phyloP scores from a whole-genome alignment of 495 filamentous ascomycete genomes.

The Xylaria telfairii region DNA sequence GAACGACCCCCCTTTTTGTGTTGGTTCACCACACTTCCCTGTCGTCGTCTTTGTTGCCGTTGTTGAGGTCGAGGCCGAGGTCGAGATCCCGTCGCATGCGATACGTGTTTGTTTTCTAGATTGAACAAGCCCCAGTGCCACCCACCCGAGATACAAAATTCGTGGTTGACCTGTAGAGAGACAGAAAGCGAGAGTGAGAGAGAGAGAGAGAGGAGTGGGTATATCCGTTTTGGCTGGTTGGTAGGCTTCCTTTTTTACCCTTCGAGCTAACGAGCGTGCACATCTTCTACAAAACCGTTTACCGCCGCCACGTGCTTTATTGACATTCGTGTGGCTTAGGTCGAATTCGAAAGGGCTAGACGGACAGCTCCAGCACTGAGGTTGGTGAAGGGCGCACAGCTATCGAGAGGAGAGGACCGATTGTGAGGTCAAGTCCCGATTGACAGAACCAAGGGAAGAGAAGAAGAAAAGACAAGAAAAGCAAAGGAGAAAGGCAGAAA shows the following conservation, averaged over 20 bases:
- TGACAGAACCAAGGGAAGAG: background rate
- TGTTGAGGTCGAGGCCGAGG: background rate
- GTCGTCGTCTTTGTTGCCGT: background rate
- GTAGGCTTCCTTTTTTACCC: background rate
- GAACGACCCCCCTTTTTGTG: slow-evolving; percentile 2
- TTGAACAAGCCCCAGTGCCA: background rate
- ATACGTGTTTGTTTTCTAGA: background rate
- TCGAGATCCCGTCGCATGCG: slow-evolving; percentile 7
- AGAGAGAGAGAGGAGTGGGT: slow-evolving; percentile 10
- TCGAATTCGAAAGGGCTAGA: slow-evolving; percentile 7
- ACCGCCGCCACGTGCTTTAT: slow-evolving; percentile 10
- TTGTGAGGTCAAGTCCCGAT: background rate
- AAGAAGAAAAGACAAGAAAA: background rate
- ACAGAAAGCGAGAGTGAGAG: no score
- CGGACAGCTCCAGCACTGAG: background rate
- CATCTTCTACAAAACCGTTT: background rate
- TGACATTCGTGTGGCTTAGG: slow-evolving; percentile 6
- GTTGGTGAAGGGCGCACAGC: background rate
- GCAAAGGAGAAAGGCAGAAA: no score
- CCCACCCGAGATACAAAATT: background rate
- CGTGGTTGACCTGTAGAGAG: background rate
- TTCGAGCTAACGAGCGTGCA: background rate
- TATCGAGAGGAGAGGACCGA: background rate
- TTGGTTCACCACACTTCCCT: slow-evolving; percentile 3
- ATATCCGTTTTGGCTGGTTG: background rate